Base-by-base conservation (phyloP, 768 basidiomycete genomes). In the Sporobolomyces pararoseus region DNA sequence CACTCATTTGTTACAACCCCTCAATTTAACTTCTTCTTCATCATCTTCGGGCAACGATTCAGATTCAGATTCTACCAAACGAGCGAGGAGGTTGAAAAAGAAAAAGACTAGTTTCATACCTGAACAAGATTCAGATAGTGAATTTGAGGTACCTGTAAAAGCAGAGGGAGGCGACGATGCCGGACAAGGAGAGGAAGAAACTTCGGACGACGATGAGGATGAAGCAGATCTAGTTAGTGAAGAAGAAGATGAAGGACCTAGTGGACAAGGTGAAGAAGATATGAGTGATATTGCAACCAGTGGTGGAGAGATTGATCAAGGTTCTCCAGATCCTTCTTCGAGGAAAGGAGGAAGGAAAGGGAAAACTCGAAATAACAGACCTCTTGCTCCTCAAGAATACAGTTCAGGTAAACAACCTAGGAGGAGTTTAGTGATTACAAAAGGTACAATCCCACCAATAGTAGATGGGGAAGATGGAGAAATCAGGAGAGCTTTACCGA, bases 371-470 rank as follows among this genome's bases (percentile, higher is more conserved):
- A 52, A 34, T 31, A 54, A 34, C 27, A 34, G 32, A n/a, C n/a
- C n/a, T 34, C 6, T 7, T 10, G 31, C 27, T 31, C 13, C 10
- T 14, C 51, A 13, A 25, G 51, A 53, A 14, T 5, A 53, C 51
- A 29, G 25, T 27, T n/a, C 25, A 25, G 25, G 31, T 13, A 57
- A 37, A 37, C 16, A 31, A 37, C 55, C 35, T 14, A 57, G 35
- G 35, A 57, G 55, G 55, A 57, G 55, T 57, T 23, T 59, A n/a
- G 58, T 59, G 2, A 27, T 59, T 17, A 59, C 58, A 17, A 59
- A 46, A 35, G 25, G 25, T 5, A 42, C 10, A 12, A 3, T 44
- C 2, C 58, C 58, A 2, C 17, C 27, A 16, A 4, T 13, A 14
- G n/a, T 14, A 13, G 42, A 17, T 5, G 25, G 14, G 13, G 37